Conservation (phyloP, 345 rosid species). For the Anacardium occidentale region DNA sequence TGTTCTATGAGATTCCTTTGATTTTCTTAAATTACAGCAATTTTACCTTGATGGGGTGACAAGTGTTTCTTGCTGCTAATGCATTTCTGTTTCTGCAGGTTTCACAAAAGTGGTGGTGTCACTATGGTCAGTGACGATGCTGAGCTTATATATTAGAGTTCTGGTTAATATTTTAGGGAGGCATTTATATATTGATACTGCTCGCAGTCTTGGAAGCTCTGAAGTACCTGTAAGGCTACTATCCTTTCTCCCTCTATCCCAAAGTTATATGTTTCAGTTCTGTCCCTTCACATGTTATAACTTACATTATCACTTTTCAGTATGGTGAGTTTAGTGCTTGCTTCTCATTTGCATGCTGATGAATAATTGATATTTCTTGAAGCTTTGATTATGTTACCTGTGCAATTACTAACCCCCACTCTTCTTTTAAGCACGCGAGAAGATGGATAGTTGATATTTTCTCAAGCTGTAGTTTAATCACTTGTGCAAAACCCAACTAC, state of each 20-base stretch:
- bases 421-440: neutral
- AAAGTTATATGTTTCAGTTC: neutral
- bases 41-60: conserved; percentile 15
- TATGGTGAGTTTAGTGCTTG: neutral
- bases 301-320: neutral
- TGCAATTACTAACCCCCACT: neutral
- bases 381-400: neutral
- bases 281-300: neutral
- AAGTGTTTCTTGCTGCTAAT: conserved; percentile 13
- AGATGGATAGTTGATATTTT: neutral
- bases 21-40: neutral
- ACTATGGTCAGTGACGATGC: conserved; percentile 80
- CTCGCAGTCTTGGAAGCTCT: conserved; percentile 68
- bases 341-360: neutral
- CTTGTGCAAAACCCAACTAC: too few relatives aligned
- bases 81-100: conserved; percentile 52
- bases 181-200: conserved; percentile 87
- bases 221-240: conserved; percentile 55
- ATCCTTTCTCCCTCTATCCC: conserved; percentile 1
- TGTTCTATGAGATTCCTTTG: neutral
- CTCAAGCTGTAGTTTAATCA: neutral
- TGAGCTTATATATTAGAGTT: conserved; percentile 82
- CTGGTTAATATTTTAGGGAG: conserved; percentile 97
- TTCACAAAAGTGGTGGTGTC: conserved; percentile 81
- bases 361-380: neutral